These are phyloP conservation scores for Bjerkandera adusta DNA, from an alignment of 1,284 basidiomycete genomes.

Conservation along the genomic window DNA sequence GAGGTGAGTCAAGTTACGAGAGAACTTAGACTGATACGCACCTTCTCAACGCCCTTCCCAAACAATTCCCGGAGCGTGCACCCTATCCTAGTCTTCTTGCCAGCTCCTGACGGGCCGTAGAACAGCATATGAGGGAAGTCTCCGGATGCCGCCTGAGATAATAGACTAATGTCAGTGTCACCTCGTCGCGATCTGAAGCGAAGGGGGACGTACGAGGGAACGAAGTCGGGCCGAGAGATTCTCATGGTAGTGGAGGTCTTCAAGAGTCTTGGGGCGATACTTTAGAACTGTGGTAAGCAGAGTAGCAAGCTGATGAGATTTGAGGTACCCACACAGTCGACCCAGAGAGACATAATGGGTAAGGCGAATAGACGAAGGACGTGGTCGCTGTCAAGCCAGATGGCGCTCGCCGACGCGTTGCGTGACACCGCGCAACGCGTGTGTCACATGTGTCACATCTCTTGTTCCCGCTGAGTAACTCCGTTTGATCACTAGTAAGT, in stretches of 20 bases:
- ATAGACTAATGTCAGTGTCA: neutral
- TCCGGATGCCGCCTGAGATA: constrained; percentile 69
- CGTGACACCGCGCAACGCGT: too few relatives aligned
- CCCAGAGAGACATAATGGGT: constrained; percentile 80
- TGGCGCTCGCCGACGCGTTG: too few relatives aligned
- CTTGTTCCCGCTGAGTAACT: too few relatives aligned
- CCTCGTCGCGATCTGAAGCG: neutral
- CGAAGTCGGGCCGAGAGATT: constrained; percentile 79
- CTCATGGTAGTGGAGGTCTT: constrained; percentile 88
- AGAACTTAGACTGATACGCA: constrained; percentile 31
- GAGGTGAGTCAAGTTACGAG: neutral
- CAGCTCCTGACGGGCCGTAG: constrained; percentile 96
- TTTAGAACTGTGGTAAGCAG: constrained; percentile 31
- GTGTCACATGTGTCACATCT: too few relatives aligned
- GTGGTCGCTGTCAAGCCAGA: too few relatives aligned
- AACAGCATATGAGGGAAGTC: constrained; percentile 99
- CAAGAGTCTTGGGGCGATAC: constrained; percentile 86
- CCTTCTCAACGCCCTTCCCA: constrained; percentile 92
- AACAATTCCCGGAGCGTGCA: constrained; percentile 89
- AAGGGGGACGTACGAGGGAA: constrained; percentile 61
- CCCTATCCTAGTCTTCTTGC: constrained; percentile 97
- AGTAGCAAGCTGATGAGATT: constrained; percentile 12
- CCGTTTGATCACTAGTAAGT: too few relatives aligned
- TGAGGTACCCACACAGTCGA: constrained; percentile 63
- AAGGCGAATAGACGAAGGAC: neutral